Base-by-base conservation (phyloP, 345 rosid species). In the Salix arbutifolia region DNA sequence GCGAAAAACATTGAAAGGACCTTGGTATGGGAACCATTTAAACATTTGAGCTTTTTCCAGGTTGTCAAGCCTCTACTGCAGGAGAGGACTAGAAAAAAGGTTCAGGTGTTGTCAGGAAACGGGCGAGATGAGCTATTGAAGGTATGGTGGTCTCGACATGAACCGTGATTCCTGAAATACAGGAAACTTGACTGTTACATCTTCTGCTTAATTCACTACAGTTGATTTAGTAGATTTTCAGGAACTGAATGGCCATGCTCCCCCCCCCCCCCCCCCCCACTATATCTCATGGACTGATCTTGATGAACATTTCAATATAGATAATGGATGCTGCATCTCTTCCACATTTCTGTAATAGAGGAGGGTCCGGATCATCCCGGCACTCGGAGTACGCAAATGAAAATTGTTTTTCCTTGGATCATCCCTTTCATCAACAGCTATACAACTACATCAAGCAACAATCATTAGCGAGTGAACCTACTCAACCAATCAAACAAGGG, bases 21-120 rank as follows among this genome's bases (percentile, higher is more conserved):
- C 64, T 58, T 58, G 14, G 12, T 23, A 10, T 23, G 25, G 25
- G 14, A 14, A 18, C 19, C 33, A 46, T 8, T 40, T 72, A 23
- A 72, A 78, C 21, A 46, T 65, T 74, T 33, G n/a, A 65, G 40
- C 12, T 81, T 53, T 82, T 37, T 33, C 75, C 84, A 93, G 99
- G 94, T 93, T 58, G 99, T 96, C 71, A 91, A 92, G 86, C 98
- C 98, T 52, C 91, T 93, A 50, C 81, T 96, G 84, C 99, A 93
- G 86, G 98, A 96, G 80, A 90, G 99, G 77, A 96, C 99, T 4
- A 89, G 91, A 83, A 80, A 83, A 85, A 96, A 93, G 67, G 61
- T 96, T 82, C 90, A 88, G 85, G 94, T 96, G 71, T 82, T 96
- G 86, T 75, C 87, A 11, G 98, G 99, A 64, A 83, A 79, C 14